Evolutionary conservation across 495 filamentous ascomycete genomes (phyloP).

Genomic region (Hyaloscypha hepaticicola): DNA sequence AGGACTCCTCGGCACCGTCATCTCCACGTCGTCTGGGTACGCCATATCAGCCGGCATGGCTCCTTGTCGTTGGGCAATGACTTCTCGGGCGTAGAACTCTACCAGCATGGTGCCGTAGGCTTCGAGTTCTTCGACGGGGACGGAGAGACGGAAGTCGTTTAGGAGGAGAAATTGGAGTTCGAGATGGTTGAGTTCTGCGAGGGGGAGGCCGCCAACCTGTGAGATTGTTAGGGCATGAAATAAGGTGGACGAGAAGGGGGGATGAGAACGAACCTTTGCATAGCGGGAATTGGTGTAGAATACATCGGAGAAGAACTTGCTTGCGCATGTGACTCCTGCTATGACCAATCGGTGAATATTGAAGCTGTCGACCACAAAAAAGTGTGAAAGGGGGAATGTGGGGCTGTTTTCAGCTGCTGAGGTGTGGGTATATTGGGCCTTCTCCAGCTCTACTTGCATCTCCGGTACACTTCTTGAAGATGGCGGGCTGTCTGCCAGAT

Average conservation of each 20-base stretch:
- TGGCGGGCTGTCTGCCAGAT: constrained; percentile 30
- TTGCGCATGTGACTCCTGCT: constrained; percentile 95
- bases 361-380: constrained; percentile 98
- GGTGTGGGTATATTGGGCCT: constrained; percentile 32
- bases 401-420: constrained; percentile 30
- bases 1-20: constrained; percentile 14
- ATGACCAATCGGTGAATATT: constrained; percentile 98
- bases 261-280: constrained; percentile 72
- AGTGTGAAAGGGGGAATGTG: constrained; percentile 54
- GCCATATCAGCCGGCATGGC: constrained; percentile 23
- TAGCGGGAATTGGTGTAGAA: constrained; percentile 99
- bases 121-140: constrained; percentile 93
- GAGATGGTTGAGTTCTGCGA: constrained; percentile 94
- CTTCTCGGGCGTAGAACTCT: constrained; percentile 94
- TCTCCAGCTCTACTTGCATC: constrained; percentile 20
- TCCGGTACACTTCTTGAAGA: constrained; percentile 27
- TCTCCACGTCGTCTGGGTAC: constrained; percentile 28
- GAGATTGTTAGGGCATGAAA: neutral
- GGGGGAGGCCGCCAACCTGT: constrained; percentile 93
- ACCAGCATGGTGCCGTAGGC: constrained; percentile 98
- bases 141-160: constrained; percentile 94
- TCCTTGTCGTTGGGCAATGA: constrained; percentile 58
- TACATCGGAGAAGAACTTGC: constrained; percentile 99
- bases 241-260: neutral
- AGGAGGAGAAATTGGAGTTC: constrained; percentile 95